Evolutionary conservation across 495 filamentous ascomycete genomes (phyloP).

Genomic region (Monascus purpureus): DNA sequence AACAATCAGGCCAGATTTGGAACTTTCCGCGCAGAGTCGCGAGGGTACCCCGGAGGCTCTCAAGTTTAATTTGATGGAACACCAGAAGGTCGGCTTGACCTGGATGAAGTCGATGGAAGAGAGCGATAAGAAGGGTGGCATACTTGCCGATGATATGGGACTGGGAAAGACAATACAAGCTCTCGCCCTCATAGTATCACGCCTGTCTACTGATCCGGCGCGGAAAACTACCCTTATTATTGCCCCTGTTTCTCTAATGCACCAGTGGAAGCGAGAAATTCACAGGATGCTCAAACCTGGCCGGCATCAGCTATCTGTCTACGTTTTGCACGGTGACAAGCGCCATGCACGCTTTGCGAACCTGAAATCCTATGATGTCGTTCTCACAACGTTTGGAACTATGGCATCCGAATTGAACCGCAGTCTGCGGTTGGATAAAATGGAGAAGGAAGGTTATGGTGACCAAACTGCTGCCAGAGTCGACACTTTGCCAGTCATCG

Average conservation of each 20-base stretch:
- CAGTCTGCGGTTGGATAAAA: slow-evolving; percentile 28
- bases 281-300: slow-evolving; percentile 49
- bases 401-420: slow-evolving; percentile 55
- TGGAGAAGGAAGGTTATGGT: slow-evolving; percentile 9
- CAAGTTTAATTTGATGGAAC: slow-evolving; percentile 56
- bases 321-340: slow-evolving; percentile 50
- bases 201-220: slow-evolving; percentile 44
- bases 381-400: slow-evolving; percentile 83
- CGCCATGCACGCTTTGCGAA: slow-evolving; percentile 41
- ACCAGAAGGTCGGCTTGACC: slow-evolving; percentile 69
- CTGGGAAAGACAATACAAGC: slow-evolving; percentile 90
- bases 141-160: slow-evolving; percentile 89
- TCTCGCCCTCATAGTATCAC: slow-evolving; percentile 68
- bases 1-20: slow-evolving; percentile 62
- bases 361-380: slow-evolving; percentile 61
- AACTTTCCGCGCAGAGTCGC: slow-evolving; percentile 47
- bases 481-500: slow-evolving; percentile 43
- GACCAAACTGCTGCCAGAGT: slow-evolving; percentile 6
- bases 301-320: slow-evolving; percentile 45
- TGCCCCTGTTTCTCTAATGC: slow-evolving; percentile 72
- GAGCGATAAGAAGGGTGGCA: slow-evolving; percentile 63
- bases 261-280: slow-evolving; percentile 86
- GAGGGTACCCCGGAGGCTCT: slow-evolving; percentile 65
- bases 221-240: slow-evolving; percentile 78
- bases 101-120: slow-evolving; percentile 81